These are phyloP conservation scores for Spencermartinsiella europaea DNA, from an alignment of 805 yeast genomes.

Conservation along the genomic window DNA sequence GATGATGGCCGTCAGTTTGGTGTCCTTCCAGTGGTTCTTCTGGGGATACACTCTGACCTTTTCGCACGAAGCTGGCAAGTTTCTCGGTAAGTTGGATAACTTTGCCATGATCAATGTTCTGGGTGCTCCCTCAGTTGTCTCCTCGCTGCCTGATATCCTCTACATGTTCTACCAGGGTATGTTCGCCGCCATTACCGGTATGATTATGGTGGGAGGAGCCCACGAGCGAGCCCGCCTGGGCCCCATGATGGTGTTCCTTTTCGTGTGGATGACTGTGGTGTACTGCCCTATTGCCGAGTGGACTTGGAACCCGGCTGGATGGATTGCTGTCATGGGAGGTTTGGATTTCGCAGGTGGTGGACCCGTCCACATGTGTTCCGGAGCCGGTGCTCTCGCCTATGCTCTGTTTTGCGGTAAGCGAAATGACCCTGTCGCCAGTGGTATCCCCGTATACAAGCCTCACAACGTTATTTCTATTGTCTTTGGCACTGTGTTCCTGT, in stretches of 20 bases:
- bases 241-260: slow-evolving; percentile 93
- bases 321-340: slow-evolving; percentile 77
- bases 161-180: slow-evolving; percentile 92
- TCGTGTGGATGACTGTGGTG: slow-evolving; percentile 91
- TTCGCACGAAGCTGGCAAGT: slow-evolving; percentile 60
- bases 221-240: slow-evolving; percentile 95
- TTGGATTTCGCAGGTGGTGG: slow-evolving; percentile 99
- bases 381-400: slow-evolving; percentile 91
- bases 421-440: slow-evolving; percentile 63
- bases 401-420: slow-evolving; percentile 91
- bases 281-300: slow-evolving; percentile 95
- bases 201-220: slow-evolving; percentile 95
- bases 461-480: slow-evolving; percentile 89
- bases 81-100: slow-evolving; percentile 76
- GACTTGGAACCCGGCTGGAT: slow-evolving; percentile 95
- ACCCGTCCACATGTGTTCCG: slow-evolving; percentile 93
- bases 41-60: slow-evolving; percentile 95
- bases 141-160: slow-evolving; percentile 73
- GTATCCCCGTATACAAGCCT: slow-evolving; percentile 85
- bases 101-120: slow-evolving; percentile 77
- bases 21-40: slow-evolving; percentile 94
- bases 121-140: slow-evolving; percentile 66
- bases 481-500: slow-evolving; percentile 86
- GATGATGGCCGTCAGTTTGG: slow-evolving; percentile 76
- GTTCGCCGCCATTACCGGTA: slow-evolving; percentile 93